Base-by-base conservation (phyloP, 306 rosid species). In the Rosa multiflora region DNA sequence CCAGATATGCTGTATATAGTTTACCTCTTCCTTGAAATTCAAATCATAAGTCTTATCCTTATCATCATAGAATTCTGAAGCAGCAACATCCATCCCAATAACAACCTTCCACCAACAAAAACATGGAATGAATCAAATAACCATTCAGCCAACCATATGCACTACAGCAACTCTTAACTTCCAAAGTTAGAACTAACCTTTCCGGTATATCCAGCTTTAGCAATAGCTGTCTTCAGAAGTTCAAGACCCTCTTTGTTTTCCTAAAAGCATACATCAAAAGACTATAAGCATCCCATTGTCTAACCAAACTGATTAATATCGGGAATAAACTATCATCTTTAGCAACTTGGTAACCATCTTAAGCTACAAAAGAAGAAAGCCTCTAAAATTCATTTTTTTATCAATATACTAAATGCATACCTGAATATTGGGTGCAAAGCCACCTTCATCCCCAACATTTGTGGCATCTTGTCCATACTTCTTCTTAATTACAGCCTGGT, bases 201-300 rank as follows among this genome's bases (percentile, higher is more conserved):
- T 76, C 89, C 90, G 10, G 94, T 88, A 85, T 91, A 91, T 72
- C 97, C 97, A 81, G 97, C 97, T 82, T 91, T 88, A 63, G 86
- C 94, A 56, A 91, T 91, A 78, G 97, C 92, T 40, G 88, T 76
- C 80, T 91, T 91, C 69, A 91, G 82, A 86, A 91, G 76, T 77
- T 91, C 97, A 88, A 91, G 89, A 73, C 97, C 97, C 82, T 91
- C 97, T 84, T 91, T 88, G 89, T 91, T 91, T 79, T 91, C 97
- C 92, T 91, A 89, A 47, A 75, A 68, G 49, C 18, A 75, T 68
- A 67, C 26, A 14, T 29, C 43, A 66, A 64, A 55, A 68, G 47
- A 75, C 18, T 21, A 35, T 40, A 73, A 71, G 75, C 43, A 70
- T 26, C 15, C 6, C 62, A 55, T 55, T 7, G 62, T 55, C 62